A percentile compares a stretch with the other conserved stretches of the same genome.
Conservation (phyloP, 495 filamentous ascomycete species). For the Daldinia loculata region DNA sequence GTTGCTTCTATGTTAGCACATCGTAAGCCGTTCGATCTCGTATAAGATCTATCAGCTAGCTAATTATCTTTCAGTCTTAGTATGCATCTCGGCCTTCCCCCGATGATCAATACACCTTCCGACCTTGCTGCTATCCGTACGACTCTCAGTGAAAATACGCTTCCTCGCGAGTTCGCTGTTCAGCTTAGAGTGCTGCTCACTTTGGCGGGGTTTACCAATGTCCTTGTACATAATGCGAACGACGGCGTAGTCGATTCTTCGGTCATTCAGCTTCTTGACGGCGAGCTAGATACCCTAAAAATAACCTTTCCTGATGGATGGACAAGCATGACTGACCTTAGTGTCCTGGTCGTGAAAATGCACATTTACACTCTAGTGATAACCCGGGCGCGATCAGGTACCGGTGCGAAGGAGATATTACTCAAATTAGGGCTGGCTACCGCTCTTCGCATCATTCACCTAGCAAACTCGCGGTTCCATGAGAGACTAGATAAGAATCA, state of each 20-base stretch:
- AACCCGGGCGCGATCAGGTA: slow-evolving; percentile 25
- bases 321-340: slow-evolving; percentile 37
- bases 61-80: slow-evolving; percentile 38
- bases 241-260: slow-evolving; percentile 45
- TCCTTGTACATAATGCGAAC: slow-evolving; percentile 40
- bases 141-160: slow-evolving; percentile 33
- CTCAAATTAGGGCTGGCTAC: slow-evolving; percentile 37
- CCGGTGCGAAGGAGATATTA: slow-evolving; percentile 36
- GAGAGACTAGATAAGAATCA: slow-evolving; percentile 21
- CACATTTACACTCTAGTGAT: slow-evolving; percentile 42
- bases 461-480: slow-evolving; percentile 32
- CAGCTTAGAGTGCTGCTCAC: slow-evolving; percentile 39
- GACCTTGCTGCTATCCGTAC: slow-evolving; percentile 38
- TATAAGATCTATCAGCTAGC: neutral
- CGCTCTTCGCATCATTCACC: slow-evolving; percentile 35
- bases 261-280: slow-evolving; percentile 46
- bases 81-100: slow-evolving; percentile 46
- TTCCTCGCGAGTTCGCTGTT: slow-evolving; percentile 37
- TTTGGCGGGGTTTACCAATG: slow-evolving; percentile 38
- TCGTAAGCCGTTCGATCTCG: slow-evolving; percentile 33
- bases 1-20: slow-evolving; percentile 45
- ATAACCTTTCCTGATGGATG: slow-evolving; percentile 37
- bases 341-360: slow-evolving; percentile 38
- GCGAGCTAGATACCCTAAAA: slow-evolving; percentile 42
- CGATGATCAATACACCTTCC: slow-evolving; percentile 43